These are phyloP conservation scores for Fonsecaea multimorphosa DNA, from an alignment of 2,329 filamentous ascomycete genomes.

Conservation along the genomic window DNA sequence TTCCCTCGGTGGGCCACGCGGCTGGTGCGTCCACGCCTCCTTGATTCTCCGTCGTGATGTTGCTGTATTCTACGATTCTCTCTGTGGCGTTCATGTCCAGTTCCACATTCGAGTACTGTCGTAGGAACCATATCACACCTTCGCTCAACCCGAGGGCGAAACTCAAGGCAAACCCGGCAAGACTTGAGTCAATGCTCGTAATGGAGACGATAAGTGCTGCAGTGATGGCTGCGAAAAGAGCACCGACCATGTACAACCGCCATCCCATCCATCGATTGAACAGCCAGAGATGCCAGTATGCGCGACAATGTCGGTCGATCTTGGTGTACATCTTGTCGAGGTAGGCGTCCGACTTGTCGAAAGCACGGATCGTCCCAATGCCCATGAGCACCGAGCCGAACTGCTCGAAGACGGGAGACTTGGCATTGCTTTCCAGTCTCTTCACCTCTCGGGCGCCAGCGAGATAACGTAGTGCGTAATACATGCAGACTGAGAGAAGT, in stretches of 20 bases:
- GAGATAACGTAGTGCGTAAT: constrained; percentile 68
- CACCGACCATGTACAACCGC: constrained; percentile 72
- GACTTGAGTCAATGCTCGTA: constrained; percentile 67
- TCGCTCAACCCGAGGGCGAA: constrained; percentile 74
- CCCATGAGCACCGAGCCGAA: constrained; percentile 76
- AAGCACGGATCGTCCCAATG: constrained; percentile 76
- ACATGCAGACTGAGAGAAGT: constrained; percentile 64
- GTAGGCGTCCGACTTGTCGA: constrained; percentile 71
- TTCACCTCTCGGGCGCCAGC: constrained; percentile 76
- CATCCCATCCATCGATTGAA: constrained; percentile 80
- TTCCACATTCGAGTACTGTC: constrained; percentile 73
- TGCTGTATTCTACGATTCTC: constrained; percentile 75
- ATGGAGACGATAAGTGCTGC: constrained; percentile 68
- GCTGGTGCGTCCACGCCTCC: constrained; percentile 68
- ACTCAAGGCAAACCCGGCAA: constrained; percentile 76
- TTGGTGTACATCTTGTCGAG: constrained; percentile 71
- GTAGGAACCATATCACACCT: constrained; percentile 69
- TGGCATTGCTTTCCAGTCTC: constrained; percentile 75
- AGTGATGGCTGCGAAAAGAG: constrained; percentile 70
- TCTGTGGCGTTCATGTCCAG: constrained; percentile 81
- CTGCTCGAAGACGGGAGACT: constrained; percentile 80
- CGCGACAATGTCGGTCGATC: constrained; percentile 71
- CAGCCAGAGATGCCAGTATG: constrained; percentile 71
- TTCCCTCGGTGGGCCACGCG: constrained; percentile 76
- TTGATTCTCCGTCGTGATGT: constrained; percentile 70